Base-by-base conservation (phyloP, 1,284 basidiomycete species). In the Ustilago hordei region DNA sequence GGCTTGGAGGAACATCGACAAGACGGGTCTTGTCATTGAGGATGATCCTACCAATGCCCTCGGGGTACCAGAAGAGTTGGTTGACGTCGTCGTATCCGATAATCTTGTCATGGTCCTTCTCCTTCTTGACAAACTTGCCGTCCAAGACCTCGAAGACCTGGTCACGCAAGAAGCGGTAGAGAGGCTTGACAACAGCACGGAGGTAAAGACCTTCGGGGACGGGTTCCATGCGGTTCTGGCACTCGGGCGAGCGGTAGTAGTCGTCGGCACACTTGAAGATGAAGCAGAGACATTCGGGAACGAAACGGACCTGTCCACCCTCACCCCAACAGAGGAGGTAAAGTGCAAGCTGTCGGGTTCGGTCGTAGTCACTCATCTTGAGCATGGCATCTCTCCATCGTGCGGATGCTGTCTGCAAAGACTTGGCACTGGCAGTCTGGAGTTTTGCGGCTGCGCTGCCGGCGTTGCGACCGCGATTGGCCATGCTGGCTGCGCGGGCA, bases 251-350 rank as follows among this genome's bases (percentile, higher is more conserved):
- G 54, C 96, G 95, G 87, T 99, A 99, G 87, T 98, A 99, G 88
- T 99, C 96, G 87, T 99, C 96, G 31, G 96, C 97, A 85, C 97
- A 99, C 89, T 99, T 98, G 93, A 99, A 99, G 88, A 99, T 97
- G 90, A 98, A 99, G 88, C 95, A 98, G 62, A 98, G 88, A 84
- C 94, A 96, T 87, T 99, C 96, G 31, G 97, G 96, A 48, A 95
- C 91, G 87, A 98, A 99, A n/a, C 97, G 93, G 57, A 99, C 94
- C 86, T 98, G 95, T 11, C 96, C 97, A 0, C 94, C 96, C 87
- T 99, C 97, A 76, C 97, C 96, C 96, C 97, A 99, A 81, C 94
- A 94, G 45, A 99, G 90, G 39, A 99, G 90, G 87, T 93, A 99
- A 4, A 99, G 90, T 0, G 97, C 97, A 77, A 99, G 92, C 87